These are phyloP conservation scores for Penicillium freii DNA, from an alignment of 2,329 filamentous ascomycete genomes.

Conservation along the genomic window DNA sequence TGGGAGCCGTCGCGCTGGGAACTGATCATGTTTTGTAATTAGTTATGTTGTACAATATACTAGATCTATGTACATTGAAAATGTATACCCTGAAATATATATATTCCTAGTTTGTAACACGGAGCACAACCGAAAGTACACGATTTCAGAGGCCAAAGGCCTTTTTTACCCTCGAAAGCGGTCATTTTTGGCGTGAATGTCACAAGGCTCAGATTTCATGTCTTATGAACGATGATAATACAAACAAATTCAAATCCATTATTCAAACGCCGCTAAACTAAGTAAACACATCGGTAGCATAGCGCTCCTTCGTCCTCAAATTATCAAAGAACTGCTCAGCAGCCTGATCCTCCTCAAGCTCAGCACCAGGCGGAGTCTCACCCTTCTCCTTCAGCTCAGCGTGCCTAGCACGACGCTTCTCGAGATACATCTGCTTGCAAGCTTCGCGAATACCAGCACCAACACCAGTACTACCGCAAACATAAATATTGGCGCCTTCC, in stretches of 20 bases:
- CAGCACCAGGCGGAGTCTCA: constrained; percentile 34
- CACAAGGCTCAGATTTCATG: not conserved
- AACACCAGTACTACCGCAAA: constrained; percentile 61
- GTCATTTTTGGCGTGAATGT: not conserved
- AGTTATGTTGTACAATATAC: no score
- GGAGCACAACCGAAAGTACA: not conserved
- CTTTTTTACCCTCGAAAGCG: not conserved
- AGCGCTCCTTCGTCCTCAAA: constrained; percentile 51
- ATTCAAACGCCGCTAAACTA: constrained; percentile 5
- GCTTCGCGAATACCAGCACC: constrained; percentile 50
- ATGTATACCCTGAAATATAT: no score
- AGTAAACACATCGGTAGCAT: constrained; percentile 60
- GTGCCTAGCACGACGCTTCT: constrained; percentile 31
- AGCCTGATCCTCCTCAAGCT: constrained; percentile 27
- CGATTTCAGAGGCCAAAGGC: not conserved
- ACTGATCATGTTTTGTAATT: no score
- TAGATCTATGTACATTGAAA: no score
- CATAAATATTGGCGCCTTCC: constrained; percentile 57
- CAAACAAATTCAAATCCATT: not conserved
- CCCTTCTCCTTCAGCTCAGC: constrained; percentile 34
- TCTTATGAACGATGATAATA: not conserved
- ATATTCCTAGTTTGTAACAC: no score
- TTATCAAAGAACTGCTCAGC: constrained; percentile 32
- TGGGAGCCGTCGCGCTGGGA: no score
- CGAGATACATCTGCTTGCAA: constrained; percentile 36